These are phyloP conservation scores for Gentiana macrophylla DNA, from an alignment of 257 asterid genomes.

Conservation along the genomic window DNA sequence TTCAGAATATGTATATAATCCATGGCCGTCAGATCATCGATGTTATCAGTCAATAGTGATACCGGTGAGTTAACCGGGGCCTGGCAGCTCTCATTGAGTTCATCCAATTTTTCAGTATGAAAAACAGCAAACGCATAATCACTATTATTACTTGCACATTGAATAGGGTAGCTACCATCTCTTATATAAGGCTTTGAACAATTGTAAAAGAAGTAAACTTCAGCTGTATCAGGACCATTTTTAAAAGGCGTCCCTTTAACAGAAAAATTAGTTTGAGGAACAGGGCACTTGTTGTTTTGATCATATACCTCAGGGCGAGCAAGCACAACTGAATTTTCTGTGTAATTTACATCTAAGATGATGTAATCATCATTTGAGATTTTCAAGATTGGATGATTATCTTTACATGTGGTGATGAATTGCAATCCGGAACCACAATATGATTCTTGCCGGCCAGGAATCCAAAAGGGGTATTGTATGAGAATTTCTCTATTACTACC, in stretches of 20 bases:
- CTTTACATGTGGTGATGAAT: conserved; percentile 27
- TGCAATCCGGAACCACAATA: conserved; percentile 29
- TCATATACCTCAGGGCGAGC: conserved; percentile 16
- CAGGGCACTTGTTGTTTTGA: conserved; percentile 17
- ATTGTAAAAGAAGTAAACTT: conserved; percentile 39
- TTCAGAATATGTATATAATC: conserved; percentile 20
- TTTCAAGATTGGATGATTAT: conserved; percentile 20
- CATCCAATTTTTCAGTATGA: conserved; percentile 30
- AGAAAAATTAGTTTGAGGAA: conserved; percentile 27
- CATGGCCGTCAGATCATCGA: conserved; percentile 20
- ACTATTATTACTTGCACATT: conserved; percentile 29
- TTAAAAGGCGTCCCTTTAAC: conserved; percentile 29
- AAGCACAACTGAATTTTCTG: conserved; percentile 24
- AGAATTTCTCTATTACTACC: conserved; percentile 20
- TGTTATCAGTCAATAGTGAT: conserved; percentile 7
- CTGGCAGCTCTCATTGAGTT: conserved; percentile 23
- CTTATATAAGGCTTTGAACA: conserved; percentile 29
- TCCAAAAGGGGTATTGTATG: conserved; percentile 48
- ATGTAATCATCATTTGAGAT: conserved; percentile 31
- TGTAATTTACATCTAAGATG: conserved; percentile 25
- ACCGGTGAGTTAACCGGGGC: conserved; percentile 26
- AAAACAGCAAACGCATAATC: conserved; percentile 36
- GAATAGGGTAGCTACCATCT: conserved; percentile 21
- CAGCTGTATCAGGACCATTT: conserved; percentile 37
- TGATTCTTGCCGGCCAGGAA: conserved; percentile 28